Conservation (phyloP, 495 filamentous ascomycete species). For the Staphylotrichum longicolle region DNA sequence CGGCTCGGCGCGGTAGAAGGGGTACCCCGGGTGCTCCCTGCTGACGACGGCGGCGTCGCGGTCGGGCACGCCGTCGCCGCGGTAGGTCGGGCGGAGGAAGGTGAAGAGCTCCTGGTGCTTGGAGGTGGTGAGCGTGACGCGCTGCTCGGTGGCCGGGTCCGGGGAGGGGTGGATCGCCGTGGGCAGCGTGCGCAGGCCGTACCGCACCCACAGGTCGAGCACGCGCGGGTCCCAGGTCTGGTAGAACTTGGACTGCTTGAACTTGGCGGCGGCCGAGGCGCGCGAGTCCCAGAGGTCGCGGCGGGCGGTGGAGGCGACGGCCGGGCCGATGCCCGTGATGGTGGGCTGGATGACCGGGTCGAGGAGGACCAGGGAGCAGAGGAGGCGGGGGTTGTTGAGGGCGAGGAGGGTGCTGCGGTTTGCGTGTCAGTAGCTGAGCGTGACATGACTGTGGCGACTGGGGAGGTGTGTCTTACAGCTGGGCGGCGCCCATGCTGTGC, state of each 20-base stretch:
- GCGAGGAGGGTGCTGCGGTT: slow-evolving; percentile 41
- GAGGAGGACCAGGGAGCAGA: slow-evolving; percentile 71
- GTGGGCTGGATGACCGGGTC: slow-evolving; percentile 65
- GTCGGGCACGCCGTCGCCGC: slow-evolving; percentile 20
- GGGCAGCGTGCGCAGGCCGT: slow-evolving; percentile 61
- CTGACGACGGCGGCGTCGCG: slow-evolving; percentile 4
- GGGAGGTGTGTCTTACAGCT: slow-evolving; percentile 12
- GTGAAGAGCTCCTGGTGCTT: slow-evolving; percentile 62
- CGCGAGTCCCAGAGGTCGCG: slow-evolving; percentile 70
- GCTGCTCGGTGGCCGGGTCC: background rate
- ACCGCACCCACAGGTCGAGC: slow-evolving; percentile 59
- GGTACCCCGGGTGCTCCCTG: slow-evolving; percentile 33
- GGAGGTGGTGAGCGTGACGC: slow-evolving; percentile 58
- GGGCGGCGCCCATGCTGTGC: slow-evolving; percentile 76
- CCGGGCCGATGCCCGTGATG: slow-evolving; percentile 31
- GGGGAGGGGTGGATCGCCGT: slow-evolving; percentile 47
- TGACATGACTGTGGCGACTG: slow-evolving; percentile 52
- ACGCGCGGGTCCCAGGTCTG: slow-evolving; percentile 70
- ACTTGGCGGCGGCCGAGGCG: slow-evolving; percentile 58
- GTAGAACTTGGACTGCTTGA: slow-evolving; percentile 65
- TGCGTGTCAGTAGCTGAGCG: background rate
- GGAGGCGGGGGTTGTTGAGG: slow-evolving; percentile 77
- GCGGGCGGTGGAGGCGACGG: slow-evolving; percentile 50
- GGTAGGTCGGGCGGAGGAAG: slow-evolving; percentile 45
- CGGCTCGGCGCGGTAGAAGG: slow-evolving; percentile 78